Evolutionary conservation across 176 grass and related monocot species (phyloP).

Genomic region (Eragrostis curvula): DNA sequence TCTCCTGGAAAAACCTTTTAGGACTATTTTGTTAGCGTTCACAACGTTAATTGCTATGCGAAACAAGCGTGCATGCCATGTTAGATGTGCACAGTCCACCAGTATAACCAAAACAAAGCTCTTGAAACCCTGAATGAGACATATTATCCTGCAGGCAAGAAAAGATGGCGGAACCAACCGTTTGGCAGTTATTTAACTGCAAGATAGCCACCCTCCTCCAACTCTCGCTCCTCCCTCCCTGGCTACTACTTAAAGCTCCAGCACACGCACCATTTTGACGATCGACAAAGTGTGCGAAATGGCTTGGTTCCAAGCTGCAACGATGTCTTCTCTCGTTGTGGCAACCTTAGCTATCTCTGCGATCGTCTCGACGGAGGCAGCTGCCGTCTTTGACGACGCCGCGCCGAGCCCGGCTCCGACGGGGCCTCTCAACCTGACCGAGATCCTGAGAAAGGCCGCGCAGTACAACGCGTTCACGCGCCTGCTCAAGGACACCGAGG

Average conservation of each 20-base stretch:
- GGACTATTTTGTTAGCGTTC: neutral
- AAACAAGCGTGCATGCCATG: neutral
- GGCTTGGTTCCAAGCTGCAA: too few species aligned
- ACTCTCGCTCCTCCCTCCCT: too few species aligned
- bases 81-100: neutral
- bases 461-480: too few species aligned
- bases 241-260: too few species aligned
- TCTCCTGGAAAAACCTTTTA: too few species aligned
- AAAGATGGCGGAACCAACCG: conserved; percentile 26
- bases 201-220: conserved; percentile 39
- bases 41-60: neutral
- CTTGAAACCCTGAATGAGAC: too few species aligned
- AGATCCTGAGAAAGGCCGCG: conserved; percentile 31
- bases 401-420: conserved; percentile 38
- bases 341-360: too few species aligned
- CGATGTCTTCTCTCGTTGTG: too few species aligned
- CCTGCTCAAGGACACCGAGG: conserved; percentile 66
- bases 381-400: neutral
- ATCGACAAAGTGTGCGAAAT: too few species aligned
- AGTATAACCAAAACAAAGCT: conserved; percentile 19
- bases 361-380: neutral
- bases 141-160: neutral
- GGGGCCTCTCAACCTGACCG: too few species aligned
- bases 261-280: too few species aligned
- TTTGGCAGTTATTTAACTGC: conserved; percentile 35